Conservation (phyloP, 805 yeast species). For the Teunomyces gatunensis region DNA sequence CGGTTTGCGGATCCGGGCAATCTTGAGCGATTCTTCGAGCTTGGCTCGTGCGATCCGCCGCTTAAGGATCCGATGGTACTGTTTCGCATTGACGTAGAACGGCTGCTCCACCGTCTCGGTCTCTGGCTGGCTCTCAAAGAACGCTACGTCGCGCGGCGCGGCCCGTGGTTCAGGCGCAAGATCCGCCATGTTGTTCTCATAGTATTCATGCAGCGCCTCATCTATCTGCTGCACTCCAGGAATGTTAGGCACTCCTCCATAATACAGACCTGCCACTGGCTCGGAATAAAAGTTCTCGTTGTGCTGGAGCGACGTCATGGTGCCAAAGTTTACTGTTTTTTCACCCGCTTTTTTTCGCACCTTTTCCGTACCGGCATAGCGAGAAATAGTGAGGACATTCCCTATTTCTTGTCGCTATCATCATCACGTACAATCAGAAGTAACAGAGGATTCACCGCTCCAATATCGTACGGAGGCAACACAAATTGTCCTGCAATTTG, state of each 20-base stretch:
- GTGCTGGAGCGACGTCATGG: not conserved
- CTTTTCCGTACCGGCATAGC: not conserved
- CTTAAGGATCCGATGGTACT: constrained; percentile 90
- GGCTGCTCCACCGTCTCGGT: constrained; percentile 66
- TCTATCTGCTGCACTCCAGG: constrained; percentile 2
- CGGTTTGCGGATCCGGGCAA: constrained; percentile 87
- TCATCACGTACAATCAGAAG: not conserved
- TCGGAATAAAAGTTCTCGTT: not conserved
- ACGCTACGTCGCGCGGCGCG: constrained; percentile 9
- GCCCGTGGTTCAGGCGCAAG: constrained; percentile 12
- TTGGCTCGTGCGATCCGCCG: constrained; percentile 92
- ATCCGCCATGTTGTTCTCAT: constrained; percentile 6
- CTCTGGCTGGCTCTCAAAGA: constrained; percentile 8
- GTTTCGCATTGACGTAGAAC: constrained; percentile 96
- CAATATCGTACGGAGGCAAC: not conserved
- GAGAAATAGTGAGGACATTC: not conserved
- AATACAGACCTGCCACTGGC: not conserved
- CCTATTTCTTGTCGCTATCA: not conserved
- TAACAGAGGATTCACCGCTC: not conserved
- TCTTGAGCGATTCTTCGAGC: constrained; percentile 82
- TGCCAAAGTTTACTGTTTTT: not conserved
- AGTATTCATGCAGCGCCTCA: constrained; percentile 1
- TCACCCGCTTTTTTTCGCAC: constrained; percentile 7
- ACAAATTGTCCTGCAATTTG: not conserved
- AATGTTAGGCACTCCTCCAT: not conserved